phyloP scores from a whole-genome alignment of 2,329 filamentous ascomycete genomes.

The Geosmithia morbida region DNA sequence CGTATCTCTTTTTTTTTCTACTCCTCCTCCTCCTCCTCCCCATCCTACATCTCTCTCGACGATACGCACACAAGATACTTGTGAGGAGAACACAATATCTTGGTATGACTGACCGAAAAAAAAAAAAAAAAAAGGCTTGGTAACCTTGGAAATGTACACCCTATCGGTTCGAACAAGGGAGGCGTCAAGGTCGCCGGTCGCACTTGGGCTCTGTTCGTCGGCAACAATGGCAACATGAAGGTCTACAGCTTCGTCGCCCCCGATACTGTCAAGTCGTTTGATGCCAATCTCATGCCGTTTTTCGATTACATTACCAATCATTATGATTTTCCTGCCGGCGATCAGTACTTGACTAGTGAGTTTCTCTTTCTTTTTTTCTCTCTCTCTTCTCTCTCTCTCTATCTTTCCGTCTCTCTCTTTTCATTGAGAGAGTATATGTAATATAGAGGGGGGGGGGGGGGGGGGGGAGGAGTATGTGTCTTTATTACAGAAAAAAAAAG shows the following conservation, averaged over 20 bases:
- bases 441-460: too few species aligned
- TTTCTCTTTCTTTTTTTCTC: neutral
- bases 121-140: slow-evolving; percentile 8
- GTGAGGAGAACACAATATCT: neutral
- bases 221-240: slow-evolving; percentile 39
- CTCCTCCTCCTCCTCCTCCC: neutral
- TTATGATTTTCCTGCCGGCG: slow-evolving; percentile 27
- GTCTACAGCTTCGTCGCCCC: slow-evolving; percentile 40
- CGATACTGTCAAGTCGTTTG: slow-evolving; percentile 30
- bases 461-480: too few species aligned
- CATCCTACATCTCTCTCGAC: neutral
- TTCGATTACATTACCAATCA: slow-evolving; percentile 34
- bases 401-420: too few species aligned
- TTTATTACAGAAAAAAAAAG: too few species aligned
- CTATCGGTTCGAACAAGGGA: slow-evolving; percentile 26
- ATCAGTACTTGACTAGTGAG: slow-evolving; percentile 31
- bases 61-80: too few species aligned
- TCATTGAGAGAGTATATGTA: too few species aligned
- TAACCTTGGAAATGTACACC: slow-evolving; percentile 6
- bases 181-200: slow-evolving; percentile 36
- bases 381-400: too few species aligned
- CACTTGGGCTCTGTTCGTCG: slow-evolving; percentile 41
- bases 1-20: too few species aligned
- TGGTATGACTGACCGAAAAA: neutral
- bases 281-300: slow-evolving; percentile 41